Conservation (phyloP, 805 yeast genomes). For the Metschnikowia vanudenii region DNA sequence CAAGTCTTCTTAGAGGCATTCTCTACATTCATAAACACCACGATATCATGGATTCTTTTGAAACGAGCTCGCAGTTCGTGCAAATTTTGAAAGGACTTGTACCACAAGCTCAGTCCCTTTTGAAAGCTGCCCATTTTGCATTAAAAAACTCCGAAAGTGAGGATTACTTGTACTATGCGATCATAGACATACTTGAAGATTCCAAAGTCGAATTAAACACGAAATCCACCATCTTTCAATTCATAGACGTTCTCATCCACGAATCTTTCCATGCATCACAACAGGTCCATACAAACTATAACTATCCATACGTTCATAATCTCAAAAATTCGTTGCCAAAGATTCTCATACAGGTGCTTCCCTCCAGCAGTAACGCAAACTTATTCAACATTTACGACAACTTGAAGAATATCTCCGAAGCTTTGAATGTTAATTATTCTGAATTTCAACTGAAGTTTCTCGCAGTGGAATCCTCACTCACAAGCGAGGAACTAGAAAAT, state of each 20-base stretch:
- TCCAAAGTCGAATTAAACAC: slow-evolving; percentile 52
- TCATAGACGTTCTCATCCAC: slow-evolving; percentile 59
- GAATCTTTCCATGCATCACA: slow-evolving; percentile 36
- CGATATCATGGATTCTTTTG: slow-evolving; percentile 77
- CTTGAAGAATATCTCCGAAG: slow-evolving; percentile 37
- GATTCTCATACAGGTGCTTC: slow-evolving; percentile 35
- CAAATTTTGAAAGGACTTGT: slow-evolving; percentile 63
- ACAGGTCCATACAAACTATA: slow-evolving; percentile 34
- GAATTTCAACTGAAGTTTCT: slow-evolving; percentile 29
- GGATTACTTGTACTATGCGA: slow-evolving; percentile 68
- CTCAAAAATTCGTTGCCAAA: slow-evolving; percentile 35
- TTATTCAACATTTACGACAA: slow-evolving; percentile 36
- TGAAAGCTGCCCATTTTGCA: slow-evolving; percentile 55
- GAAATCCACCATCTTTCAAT: slow-evolving; percentile 65
- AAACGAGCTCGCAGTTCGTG: slow-evolving; percentile 72
- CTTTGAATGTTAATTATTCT: slow-evolving; percentile 30
- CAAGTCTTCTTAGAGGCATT: not conserved
- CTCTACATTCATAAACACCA: not conserved
- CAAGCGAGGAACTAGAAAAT: slow-evolving; percentile 35
- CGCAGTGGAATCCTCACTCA: slow-evolving; percentile 29
- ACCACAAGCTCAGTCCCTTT: slow-evolving; percentile 56
- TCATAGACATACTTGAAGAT: slow-evolving; percentile 57
- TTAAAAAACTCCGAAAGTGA: slow-evolving; percentile 55
- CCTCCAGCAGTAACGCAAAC: slow-evolving; percentile 36
- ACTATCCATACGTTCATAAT: slow-evolving; percentile 38